Evolutionary conservation across 495 filamentous ascomycete genomes (phyloP), one percentile per base, ranked within the genome.

Genomic region (Aspergillus asperescens): DNA sequence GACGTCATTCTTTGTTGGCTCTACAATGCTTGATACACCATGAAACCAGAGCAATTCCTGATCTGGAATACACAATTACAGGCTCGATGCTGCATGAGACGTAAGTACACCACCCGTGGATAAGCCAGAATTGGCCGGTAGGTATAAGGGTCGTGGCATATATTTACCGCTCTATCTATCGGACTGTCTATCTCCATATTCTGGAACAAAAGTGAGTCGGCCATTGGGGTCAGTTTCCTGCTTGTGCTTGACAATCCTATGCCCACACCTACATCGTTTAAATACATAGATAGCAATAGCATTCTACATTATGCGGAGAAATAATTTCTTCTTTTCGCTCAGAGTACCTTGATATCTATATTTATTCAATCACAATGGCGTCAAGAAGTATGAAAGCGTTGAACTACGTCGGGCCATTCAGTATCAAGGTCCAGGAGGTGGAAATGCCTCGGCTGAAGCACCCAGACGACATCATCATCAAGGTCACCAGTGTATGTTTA

Each of bases 381-480:
- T 9, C 58, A 13, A 53, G 50, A 20, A 68, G 63, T 40, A 81
- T 80, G 77, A 77, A 79, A 55, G 77, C 77, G n/a, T 61, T 80
- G n/a, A 74, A 76, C 55, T 81, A 80, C 44, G 62, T 77, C 20
- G 77, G 74, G 12, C 74, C 76, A 10, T 78, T 73, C 66, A 68
- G 74, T 62, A 76, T 80, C 41, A 64, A 61, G 8, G 70, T 81
- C 45, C 65, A 72, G 45, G 72, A 81, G 43, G 74, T 77, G 4
- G 67, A 74, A 23, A 60, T 61, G 39, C 79, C 79, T 0, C 74
- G 71, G 51, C 55, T 82, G 34, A 63, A 78, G 51, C 79, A 79
- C 61, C 72, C 77, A 2, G 74, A 79, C 59, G 77, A 79, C 58
- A 65, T 68, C 37, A 72, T 84, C 54, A 70, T 84, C 50, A 79